Evolutionary conservation across 768 basidiomycete species (phyloP), one percentile per base, ranked within the genome.

Genomic region (Cystofilobasidium capitatum): DNA sequence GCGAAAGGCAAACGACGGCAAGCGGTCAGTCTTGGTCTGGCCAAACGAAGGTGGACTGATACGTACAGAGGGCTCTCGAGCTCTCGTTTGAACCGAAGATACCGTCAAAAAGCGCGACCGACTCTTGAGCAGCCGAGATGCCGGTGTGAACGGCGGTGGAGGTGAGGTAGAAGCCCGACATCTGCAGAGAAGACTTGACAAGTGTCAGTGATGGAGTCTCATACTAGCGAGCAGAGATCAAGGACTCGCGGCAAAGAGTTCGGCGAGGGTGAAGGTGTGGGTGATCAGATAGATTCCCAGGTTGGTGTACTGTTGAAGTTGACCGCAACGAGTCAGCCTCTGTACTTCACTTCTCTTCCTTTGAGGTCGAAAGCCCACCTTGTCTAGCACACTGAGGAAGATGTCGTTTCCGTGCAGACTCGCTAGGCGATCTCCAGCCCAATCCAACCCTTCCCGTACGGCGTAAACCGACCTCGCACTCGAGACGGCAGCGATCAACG

Each of bases 41-140:
- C 22, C 26, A 22, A 24, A 35, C 16, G 20, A 31, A 26, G 10
- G 37, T 6, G 58, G 16, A 22, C 7, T 17, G 59, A n/a, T 20
- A 54, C 65, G 72, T 66, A 22, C 72, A 68, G n/a, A 79, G 69
- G 0, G 76, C 74, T 36, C 79, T 65, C 6, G 76, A 77, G 0
- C 78, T 76, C 66, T 79, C 78, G 70, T 76, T 79, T 12, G 76
- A 77, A 7, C 79, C 79, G 65, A 79, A 77, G 29, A 74, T 71
- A 31, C 68, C 67, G 55, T 74, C 74, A 44, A 75, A 49, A 31
- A 73, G 60, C n/a, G 71, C 62, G 35, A 74, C 73, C 9, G 71
- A 72, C 51, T 74, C 75, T 24, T 72, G 71, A 10, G 74, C 74
- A 14, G 74, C 78, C 7, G 73, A 64, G 66, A 76, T 74, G 10